These are phyloP conservation scores for Daedaleopsis sinensis DNA, from an alignment of 768 basidiomycete genomes.

Conservation along the genomic window DNA sequence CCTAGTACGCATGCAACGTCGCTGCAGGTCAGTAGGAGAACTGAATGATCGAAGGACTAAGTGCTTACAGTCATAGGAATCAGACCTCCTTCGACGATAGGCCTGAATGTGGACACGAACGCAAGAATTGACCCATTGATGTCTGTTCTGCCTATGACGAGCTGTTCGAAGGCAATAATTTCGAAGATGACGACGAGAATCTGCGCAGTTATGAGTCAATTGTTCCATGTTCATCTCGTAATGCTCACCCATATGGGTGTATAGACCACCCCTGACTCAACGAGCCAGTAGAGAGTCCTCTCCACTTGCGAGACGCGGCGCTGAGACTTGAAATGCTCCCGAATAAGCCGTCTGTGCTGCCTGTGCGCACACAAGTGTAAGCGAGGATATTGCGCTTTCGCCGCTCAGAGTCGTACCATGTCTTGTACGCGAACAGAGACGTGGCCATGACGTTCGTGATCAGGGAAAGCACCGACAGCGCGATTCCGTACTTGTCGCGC, in stretches of 20 bases:
- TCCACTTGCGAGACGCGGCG: neutral
- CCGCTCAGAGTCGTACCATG: neutral
- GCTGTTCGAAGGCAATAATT: neutral
- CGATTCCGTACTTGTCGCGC: no score
- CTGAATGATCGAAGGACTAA: neutral
- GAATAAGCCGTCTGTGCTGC: neutral
- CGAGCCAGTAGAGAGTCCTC: neutral
- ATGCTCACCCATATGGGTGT: neutral
- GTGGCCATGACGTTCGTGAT: no score
- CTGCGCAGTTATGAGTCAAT: neutral
- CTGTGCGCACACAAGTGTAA: neutral
- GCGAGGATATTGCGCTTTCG: neutral
- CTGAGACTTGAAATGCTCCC: neutral
- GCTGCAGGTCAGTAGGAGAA: neutral
- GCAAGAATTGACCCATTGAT: neutral
- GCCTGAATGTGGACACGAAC: neutral
- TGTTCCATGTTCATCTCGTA: no score
- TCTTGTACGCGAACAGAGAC: no score
- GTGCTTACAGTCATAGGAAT: neutral
- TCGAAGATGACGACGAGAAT: neutral
- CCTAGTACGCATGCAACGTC: neutral
- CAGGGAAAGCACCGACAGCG: no score
- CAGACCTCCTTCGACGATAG: neutral
- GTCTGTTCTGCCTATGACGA: neutral
- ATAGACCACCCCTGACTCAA: neutral